A percentile compares a stretch with the other conserved stretches of the same genome.
Conservation (phyloP, 495 filamentous ascomycete species). For the Tuber magnatum region DNA sequence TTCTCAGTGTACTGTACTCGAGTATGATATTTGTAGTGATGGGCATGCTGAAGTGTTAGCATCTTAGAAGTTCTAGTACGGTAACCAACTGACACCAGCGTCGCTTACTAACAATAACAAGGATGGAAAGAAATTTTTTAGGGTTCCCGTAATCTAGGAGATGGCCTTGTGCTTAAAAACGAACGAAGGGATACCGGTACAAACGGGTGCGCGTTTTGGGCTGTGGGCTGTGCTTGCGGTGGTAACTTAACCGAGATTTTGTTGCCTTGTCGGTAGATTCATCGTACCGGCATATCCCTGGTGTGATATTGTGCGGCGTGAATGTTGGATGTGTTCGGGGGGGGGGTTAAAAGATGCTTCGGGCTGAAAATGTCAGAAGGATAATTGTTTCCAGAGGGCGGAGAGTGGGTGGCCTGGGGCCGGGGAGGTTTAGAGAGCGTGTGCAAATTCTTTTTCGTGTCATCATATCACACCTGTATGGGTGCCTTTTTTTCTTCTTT, state of each 20-base stretch:
- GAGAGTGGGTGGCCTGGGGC: neutral
- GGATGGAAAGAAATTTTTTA: too few relatives aligned
- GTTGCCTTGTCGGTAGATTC: neutral
- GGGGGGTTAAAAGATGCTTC: neutral
- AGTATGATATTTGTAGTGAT: too few relatives aligned
- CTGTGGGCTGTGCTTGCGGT: neutral
- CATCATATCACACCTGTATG: too few relatives aligned
- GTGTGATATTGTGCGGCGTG: neutral
- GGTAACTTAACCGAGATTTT: neutral
- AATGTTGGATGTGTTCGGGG: neutral
- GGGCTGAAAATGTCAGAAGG: neutral
- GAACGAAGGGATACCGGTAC: too few relatives aligned
- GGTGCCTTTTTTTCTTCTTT: too few relatives aligned
- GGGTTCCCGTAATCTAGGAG: too few relatives aligned
- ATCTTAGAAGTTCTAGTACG: too few relatives aligned
- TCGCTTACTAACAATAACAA: too few relatives aligned
- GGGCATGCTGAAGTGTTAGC: too few relatives aligned
- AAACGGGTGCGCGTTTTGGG: neutral
- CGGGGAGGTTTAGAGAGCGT: neutral
- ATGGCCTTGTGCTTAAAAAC: too few relatives aligned
- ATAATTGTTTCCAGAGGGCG: neutral
- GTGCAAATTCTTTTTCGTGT: neutral
- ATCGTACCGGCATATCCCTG: neutral
- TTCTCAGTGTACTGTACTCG: too few relatives aligned
- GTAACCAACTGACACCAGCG: too few relatives aligned